Percentiles rank a stretch among this genome's conserved stretches.
phyloP scores from a whole-genome alignment of 1,284 basidiomycete genomes.

The Acaromyces ingoldii region DNA sequence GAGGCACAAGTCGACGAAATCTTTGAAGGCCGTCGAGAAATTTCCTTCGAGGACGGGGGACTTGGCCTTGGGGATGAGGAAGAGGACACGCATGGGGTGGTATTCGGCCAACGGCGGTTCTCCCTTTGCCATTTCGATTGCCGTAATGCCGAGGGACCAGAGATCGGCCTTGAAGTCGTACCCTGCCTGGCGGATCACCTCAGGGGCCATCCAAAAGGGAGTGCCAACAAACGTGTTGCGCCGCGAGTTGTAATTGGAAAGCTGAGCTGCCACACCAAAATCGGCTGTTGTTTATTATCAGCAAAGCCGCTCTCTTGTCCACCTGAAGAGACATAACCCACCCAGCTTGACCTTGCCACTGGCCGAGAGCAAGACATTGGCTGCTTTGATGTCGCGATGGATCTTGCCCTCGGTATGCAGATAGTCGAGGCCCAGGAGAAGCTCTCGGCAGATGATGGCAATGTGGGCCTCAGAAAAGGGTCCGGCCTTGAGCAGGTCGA shows the following conservation, averaged over 20 bases:
- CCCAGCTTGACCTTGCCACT: constrained; percentile 85
- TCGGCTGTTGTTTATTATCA: constrained; percentile 62
- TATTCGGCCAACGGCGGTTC: constrained; percentile 55
- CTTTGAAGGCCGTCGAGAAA: constrained; percentile 80
- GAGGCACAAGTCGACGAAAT: constrained; percentile 83
- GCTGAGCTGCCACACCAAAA: constrained; percentile 89
- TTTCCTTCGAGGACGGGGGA: constrained; percentile 81
- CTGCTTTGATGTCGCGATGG: constrained; percentile 97
- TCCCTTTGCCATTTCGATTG: constrained; percentile 55
- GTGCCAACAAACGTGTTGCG: constrained; percentile 87
- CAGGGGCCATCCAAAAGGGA: constrained; percentile 97
- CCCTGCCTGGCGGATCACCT: constrained; percentile 92
- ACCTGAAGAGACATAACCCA: constrained; percentile 31
- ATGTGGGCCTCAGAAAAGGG: constrained; percentile 86
- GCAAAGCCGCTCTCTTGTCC: too few species aligned
- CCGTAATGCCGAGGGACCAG: constrained; percentile 55
- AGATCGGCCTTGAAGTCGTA: constrained; percentile 55
- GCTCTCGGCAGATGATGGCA: constrained; percentile 86
- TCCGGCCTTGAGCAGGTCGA: constrained; percentile 87
- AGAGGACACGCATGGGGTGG: constrained; percentile 55
- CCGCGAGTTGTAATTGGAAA: constrained; percentile 68
- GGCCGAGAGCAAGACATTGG: constrained; percentile 85
- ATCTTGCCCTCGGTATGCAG: constrained; percentile 91
- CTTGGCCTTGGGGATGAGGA: constrained; percentile 61
- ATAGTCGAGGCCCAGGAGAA: constrained; percentile 88